A percentile compares a stretch with the other conserved stretches of the same genome.
Evolutionary conservation across 495 filamentous ascomycete species (phyloP).

Genomic region (Bacidia gigantensis): DNA sequence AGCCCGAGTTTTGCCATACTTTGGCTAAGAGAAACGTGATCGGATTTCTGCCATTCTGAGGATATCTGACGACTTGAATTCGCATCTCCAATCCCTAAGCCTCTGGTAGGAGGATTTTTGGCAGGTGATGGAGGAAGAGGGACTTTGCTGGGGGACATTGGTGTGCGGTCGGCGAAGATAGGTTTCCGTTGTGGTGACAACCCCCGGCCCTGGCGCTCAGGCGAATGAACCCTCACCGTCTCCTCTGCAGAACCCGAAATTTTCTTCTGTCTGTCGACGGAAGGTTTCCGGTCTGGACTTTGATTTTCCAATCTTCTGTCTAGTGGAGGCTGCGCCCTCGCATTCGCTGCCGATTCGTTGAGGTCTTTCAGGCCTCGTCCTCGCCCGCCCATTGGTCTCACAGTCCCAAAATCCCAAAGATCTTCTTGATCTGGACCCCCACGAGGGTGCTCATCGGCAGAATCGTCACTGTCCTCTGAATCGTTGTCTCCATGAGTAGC

Average conservation of each 20-base stretch:
- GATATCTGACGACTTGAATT: not conserved
- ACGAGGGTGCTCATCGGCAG: conserved; percentile 21
- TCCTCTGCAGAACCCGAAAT: conserved; percentile 10
- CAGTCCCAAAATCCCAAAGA: conserved; percentile 93
- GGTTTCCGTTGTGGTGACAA: conserved; percentile 49
- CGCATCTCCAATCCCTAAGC: not conserved
- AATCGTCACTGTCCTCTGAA: conserved; percentile 46
- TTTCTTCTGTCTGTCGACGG: not conserved
- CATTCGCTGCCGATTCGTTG: conserved; percentile 61
- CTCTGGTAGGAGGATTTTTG: conserved; percentile 11
- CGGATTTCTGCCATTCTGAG: not conserved
- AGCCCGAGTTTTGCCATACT: not conserved
- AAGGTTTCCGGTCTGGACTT: conserved; percentile 11
- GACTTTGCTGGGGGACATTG: conserved; percentile 45
- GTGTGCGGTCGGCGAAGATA: conserved; percentile 23
- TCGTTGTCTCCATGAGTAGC: conserved; percentile 42
- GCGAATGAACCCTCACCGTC: conserved; percentile 24
- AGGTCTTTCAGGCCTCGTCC: conserved; percentile 46
- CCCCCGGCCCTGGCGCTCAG: conserved; percentile 24
- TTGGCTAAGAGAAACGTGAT: not conserved
- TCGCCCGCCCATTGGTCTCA: conserved; percentile 53
- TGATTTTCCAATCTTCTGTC: conserved; percentile 3
- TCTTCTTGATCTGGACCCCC: conserved; percentile 49
- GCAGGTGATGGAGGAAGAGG: conserved; percentile 40
- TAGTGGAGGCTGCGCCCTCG: conserved; percentile 26